Percentiles rank a stretch among this genome's conserved stretches.
These are phyloP conservation scores for Silene conica DNA, from an alignment of 148 eudicot species.

Conservation along the genomic window DNA sequence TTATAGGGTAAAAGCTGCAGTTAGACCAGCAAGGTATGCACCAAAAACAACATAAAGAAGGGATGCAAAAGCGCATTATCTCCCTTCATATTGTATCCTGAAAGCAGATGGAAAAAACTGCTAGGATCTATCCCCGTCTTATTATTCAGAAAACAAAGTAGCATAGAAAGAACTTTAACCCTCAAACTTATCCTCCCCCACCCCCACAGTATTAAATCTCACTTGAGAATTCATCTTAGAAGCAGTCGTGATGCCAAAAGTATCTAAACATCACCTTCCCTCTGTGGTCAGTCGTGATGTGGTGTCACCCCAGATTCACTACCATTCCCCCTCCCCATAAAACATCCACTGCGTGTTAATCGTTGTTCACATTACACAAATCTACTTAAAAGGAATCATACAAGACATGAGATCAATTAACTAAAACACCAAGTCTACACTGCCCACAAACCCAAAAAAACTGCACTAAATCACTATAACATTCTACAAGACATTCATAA, in stretches of 20 bases:
- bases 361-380: not conserved
- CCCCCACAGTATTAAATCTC: not conserved
- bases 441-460: not conserved
- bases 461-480: not conserved
- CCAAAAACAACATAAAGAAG: not conserved
- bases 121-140: not conserved
- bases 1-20: conserved; percentile 1
- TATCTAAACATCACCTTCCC: not conserved
- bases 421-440: not conserved
- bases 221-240: not conserved
- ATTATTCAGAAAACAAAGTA: not conserved
- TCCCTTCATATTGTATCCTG: not conserved
- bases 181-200: not conserved
- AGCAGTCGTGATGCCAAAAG: not conserved
- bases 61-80: not conserved
- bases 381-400: not conserved
- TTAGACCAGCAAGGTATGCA: not conserved
- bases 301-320: not conserved
- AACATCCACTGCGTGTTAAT: not conserved
- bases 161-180: not conserved
- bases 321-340: not conserved
- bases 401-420: not conserved
- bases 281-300: not conserved
- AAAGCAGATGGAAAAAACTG: conserved; percentile 1
- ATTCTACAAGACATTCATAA: not conserved